These are phyloP conservation scores for Neopestalotiopsis sp. DNA, from an alignment of 2,329 filamentous ascomycete genomes.

Conservation along the genomic window DNA sequence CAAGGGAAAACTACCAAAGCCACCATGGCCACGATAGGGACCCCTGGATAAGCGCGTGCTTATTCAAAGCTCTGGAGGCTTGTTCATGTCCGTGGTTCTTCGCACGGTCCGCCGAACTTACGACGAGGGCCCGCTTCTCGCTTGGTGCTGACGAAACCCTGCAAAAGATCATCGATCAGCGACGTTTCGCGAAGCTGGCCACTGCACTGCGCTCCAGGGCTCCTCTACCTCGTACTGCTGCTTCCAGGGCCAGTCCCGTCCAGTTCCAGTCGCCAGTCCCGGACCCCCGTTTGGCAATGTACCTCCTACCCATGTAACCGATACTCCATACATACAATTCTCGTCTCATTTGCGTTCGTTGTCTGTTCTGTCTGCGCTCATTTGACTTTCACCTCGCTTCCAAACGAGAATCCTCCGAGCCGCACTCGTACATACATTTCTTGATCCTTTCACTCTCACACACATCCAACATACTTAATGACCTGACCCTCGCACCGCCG, in stretches of 20 bases:
- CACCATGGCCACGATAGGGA: not conserved
- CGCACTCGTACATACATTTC: not conserved
- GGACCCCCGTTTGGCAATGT: not conserved
- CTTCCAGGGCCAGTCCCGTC: not conserved
- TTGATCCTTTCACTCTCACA: not conserved
- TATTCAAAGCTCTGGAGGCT: not conserved
- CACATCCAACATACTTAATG: not conserved
- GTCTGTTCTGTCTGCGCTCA: not conserved
- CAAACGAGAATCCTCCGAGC: not conserved
- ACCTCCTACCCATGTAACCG: not conserved
- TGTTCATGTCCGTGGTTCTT: conserved; percentile 14
- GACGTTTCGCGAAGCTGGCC: conserved; percentile 12
- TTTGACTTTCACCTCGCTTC: not conserved
- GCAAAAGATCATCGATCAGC: conserved; percentile 15
- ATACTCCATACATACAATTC: not conserved
- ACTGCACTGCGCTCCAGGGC: too few relatives aligned
- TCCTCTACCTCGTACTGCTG: not conserved
- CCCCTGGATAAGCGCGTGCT: not conserved
- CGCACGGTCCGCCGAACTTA: conserved; percentile 19
- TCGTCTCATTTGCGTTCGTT: not conserved
- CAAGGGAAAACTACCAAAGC: not conserved
- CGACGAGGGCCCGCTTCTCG: not conserved
- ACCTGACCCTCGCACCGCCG: not conserved
- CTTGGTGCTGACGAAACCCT: conserved; percentile 16
- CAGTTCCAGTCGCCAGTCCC: not conserved